A percentile compares a stretch with the other conserved stretches of the same genome.
phyloP scores from a whole-genome alignment of 352 stramenopile genomes.

The Pythium aristosporum region DNA sequence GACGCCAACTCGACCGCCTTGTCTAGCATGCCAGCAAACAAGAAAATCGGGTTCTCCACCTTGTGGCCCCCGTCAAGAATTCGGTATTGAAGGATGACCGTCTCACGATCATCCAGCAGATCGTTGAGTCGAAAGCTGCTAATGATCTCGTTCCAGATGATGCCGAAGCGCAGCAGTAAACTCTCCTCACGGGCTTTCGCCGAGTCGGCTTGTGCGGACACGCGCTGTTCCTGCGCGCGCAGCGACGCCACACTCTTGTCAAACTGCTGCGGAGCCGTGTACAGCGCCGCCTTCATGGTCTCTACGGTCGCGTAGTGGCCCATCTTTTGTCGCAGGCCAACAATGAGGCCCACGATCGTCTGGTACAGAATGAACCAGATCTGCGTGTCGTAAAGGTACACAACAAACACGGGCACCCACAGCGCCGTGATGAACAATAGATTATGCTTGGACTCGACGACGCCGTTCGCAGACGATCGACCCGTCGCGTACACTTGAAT shows the following conservation, averaged over 20 bases:
- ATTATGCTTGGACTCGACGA: slow-evolving; percentile 81
- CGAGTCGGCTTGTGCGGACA: slow-evolving; percentile 8
- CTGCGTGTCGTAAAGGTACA: slow-evolving; percentile 87
- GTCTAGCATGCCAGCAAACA: slow-evolving; percentile 73
- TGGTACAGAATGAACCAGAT: slow-evolving; percentile 87
- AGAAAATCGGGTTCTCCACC: slow-evolving; percentile 84
- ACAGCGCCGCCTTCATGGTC: slow-evolving; percentile 66
- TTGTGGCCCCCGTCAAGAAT: slow-evolving; percentile 76
- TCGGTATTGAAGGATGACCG: slow-evolving; percentile 86
- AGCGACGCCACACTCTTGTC: slow-evolving; percentile 79
- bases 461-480: slow-evolving; percentile 47
- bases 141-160: slow-evolving; percentile 89
- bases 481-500: slow-evolving; percentile 92
- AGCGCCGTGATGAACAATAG: slow-evolving; percentile 76
- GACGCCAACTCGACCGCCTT: slow-evolving; percentile 63
- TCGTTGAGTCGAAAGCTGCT: slow-evolving; percentile 89
- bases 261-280: slow-evolving; percentile 65
- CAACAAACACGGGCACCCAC: slow-evolving; percentile 76
- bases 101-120: slow-evolving; percentile 84
- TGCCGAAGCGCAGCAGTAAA: slow-evolving; percentile 72
- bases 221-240: slow-evolving; percentile 48
- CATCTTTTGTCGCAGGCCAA: slow-evolving; percentile 80
- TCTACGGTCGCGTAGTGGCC: slow-evolving; percentile 68
- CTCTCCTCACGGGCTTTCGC: slow-evolving; percentile 34
- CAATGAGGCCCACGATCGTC: slow-evolving; percentile 66